phyloP scores from a whole-genome alignment of 179 eudicot genomes.

The Kewa caespitosa region DNA sequence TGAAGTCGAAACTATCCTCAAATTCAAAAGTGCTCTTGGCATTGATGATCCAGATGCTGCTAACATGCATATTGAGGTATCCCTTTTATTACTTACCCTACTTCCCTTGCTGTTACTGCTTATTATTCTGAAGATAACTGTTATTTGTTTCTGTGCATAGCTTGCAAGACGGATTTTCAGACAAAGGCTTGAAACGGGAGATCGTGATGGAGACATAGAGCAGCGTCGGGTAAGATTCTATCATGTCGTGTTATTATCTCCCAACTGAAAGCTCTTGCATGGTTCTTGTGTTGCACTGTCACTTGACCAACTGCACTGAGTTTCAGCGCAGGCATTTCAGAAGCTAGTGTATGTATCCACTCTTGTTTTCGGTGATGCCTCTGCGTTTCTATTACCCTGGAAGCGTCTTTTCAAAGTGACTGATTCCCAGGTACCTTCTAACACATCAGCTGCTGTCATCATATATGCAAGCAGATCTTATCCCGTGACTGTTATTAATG shows the following conservation, averaged over 20 bases:
- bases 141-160: constrained; percentile 32
- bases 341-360: constrained; percentile 93
- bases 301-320: constrained; percentile 51
- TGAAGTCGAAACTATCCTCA: constrained; percentile 73
- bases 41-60: constrained; percentile 99
- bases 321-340: constrained; percentile 97
- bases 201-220: constrained; percentile 73
- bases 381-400: constrained; percentile 93
- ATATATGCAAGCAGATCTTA: too few species aligned
- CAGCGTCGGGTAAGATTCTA: constrained; percentile 81
- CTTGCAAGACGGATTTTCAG: constrained; percentile 83
- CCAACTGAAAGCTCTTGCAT: neutral
- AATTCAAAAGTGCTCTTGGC: constrained; percentile 75
- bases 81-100: neutral
- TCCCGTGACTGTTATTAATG: neutral
- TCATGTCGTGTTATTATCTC: constrained; percentile 5
- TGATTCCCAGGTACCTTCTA: constrained; percentile 74
- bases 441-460: constrained; percentile 2
- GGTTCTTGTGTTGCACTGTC: constrained; percentile 23
- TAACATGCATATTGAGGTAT: constrained; percentile 91
- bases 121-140: neutral
- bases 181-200: constrained; percentile 97
- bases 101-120: neutral
- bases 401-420: constrained; percentile 89
- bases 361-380: constrained; percentile 93